Evolutionary conservation across 2,329 filamentous ascomycete genomes (phyloP), one percentile per base, ranked within the genome.

Genomic region (Penicillium sclerotigenum): DNA sequence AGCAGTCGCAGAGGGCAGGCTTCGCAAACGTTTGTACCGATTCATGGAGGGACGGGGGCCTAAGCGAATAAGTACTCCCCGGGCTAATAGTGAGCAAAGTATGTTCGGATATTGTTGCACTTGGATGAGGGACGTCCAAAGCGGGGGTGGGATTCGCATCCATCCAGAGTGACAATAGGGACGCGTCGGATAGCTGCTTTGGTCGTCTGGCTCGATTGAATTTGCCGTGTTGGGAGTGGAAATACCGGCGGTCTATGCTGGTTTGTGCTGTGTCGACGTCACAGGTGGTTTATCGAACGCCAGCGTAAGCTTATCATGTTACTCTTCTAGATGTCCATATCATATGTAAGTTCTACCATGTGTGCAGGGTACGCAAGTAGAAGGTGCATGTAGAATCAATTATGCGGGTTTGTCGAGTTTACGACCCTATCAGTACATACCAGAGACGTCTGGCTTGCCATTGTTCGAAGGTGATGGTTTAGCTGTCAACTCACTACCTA

Each of bases 211-310:
- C 34, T 56, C 34, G 62, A 65, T 42, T 63, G 46, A 6, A 56
- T 59, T 68, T 66, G 58, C 65, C 59, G 24, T 46, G 58, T 68
- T 68, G 50, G 67, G 68, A 34, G 63, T 64, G 57, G 47, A 57
- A 59, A 63, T 61, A 62, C 64, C 16, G 33, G 7, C 8, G 34
- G 18, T 33, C 16, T 13, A 28, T 36, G 14, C 18, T 34, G 6
- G 36, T 33, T 18, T 48, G 18, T n/a, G 22, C 10, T 20, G 13
- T 13, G 13, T 34, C 43, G 28, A 55, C 47, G 47, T 55, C 38
- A 51, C 22, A 60, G 54, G 54, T 43, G 34, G 14, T 9, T 9
- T n/a, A 29, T 45, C 29, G 45, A 24, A 41, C 42, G 40, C 28
- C 9, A n/a, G 29, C 36, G 22, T 37, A 41, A 45, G 16, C 42